Conservation (phyloP, 768 basidiomycete species). For the Pisolithus tinctorius region DNA sequence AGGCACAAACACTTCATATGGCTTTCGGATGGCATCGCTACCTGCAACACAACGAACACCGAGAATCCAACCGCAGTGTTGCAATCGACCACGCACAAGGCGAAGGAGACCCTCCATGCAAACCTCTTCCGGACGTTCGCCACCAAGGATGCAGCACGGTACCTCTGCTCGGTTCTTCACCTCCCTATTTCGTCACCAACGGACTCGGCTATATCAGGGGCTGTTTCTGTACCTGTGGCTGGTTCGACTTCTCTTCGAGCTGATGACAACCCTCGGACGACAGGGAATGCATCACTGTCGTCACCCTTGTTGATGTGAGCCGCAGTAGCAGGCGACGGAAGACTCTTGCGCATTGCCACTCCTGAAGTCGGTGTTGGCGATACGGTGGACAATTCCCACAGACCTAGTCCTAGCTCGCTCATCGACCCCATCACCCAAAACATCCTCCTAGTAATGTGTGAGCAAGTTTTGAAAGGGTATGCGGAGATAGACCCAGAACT, state of each 20-base stretch:
- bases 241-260: not conserved
- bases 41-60: not conserved
- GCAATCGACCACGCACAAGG: not conserved
- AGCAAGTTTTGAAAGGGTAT: slow-evolving; percentile 3
- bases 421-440: slow-evolving; percentile 19
- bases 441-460: slow-evolving; percentile 24
- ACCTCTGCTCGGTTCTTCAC: slow-evolving; percentile 19
- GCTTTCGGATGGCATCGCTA: not conserved
- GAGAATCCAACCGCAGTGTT: not conserved
- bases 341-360: slow-evolving; percentile 11
- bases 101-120: slow-evolving; percentile 5
- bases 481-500: too few species aligned
- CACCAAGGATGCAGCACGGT: slow-evolving; percentile 21
- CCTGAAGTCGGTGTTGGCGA: not conserved
- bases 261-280: not conserved
- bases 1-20: too few species aligned
- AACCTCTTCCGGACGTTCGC: slow-evolving; percentile 19
- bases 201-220: not conserved
- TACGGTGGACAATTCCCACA: not conserved
- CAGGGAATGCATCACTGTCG: not conserved
- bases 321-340: slow-evolving; percentile 18
- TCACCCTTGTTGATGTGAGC: slow-evolving; percentile 7
- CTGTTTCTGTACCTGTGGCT: not conserved
- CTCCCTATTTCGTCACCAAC: slow-evolving; percentile 1
- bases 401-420: too few species aligned